Base-by-base conservation (phyloP, 2,329 filamentous ascomycete genomes). In the Berkeleyomyces basicola region DNA sequence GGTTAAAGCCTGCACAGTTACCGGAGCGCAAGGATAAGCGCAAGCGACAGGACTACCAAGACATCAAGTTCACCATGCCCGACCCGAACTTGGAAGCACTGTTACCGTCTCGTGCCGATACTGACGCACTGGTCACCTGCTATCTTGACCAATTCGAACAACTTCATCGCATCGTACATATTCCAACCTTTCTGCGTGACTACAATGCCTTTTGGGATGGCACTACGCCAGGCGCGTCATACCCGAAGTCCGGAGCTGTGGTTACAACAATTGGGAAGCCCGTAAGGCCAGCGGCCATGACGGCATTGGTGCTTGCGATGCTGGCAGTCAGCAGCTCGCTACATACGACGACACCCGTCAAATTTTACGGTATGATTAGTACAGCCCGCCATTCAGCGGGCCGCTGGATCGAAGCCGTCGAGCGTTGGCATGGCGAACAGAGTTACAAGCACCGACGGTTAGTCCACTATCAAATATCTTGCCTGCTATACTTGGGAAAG, bases 381-480 rank as follows among this genome's bases (percentile, higher is more conserved):
- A 80, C 44, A 79, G 76, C 67, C 76, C 77, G 80, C 40, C 75
- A 78, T 67, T 77, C 74, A 68, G 80, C 80, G 10, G 76, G 81
- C 69, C 76, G 74, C 61, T 83, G 81, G 80, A 77, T 83, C 66
- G 76, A 74, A 65, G 77, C 78, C 3, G 79, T 77, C 65, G 81
- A 83, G 62, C 71, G 72, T 40, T 84, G 81, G 81, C 74, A 77
- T 42, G 70, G 72, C 36, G 73, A 72, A 43, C 81, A 84, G 71
- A 83, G 81, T 69, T 78, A 83, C 69, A 84, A 84, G 71, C 80
- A 83, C 66, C 78, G 81, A 57, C 76, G 77, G 53, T 75, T 84
- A 33, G 78, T 84, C 11, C 80, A 84, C 69, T 83, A 82, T 68
- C 81, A 84, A 69, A 77, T 84, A 14, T 75, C 77, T 10, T 83